Base-by-base conservation (phyloP, 768 basidiomycete genomes). In the Dioszegia hungarica region DNA sequence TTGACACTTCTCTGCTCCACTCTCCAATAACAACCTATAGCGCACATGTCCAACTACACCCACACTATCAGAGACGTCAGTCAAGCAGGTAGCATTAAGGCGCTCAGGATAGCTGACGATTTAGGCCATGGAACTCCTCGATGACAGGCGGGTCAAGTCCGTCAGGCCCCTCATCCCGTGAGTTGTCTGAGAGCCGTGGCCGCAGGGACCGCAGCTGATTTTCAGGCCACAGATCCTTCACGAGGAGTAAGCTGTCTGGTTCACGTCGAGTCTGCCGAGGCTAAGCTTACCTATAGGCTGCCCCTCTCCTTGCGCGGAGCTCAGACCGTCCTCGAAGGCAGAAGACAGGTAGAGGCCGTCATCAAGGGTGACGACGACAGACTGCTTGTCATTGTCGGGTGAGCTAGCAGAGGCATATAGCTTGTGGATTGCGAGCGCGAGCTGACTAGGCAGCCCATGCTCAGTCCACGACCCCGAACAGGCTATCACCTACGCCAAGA, bases 371-470 rank as follows among this genome's bases (percentile, higher is more conserved):
- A 87, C 53, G 94, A 99, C 77, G 93, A 98, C 75, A 85, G 94
- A 44, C 81, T 99, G 20, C 78, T 94, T 54, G 91, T 99, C 11
- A 86, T 95, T 19, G 88, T 95, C 55, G 89, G 90, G 88, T 89
- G 73, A 54, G 84, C 38, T 41, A 11, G 12, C 15, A 19, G 5
- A 10, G 11, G 3, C 3, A 12, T 20, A 28, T 6, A 29, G 50
- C 33, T 38, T 12, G 75, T 20, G 24, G 0, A 24, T 41, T 24
- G 36, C 9, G 29, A 27, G 44, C 28, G 20, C 44, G 9, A 29
- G 27, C 57, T 56, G 43, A 59, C 27, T 9, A 14, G 51, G 51
- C 51, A 78, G 93, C 2, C 94, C 94, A 3, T 99, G 94, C 78
- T 97, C 93, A 0, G 90, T 99, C 1, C 89, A 99, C 78, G 86